A percentile compares a stretch with the other conserved stretches of the same genome.
Conservation (phyloP, 495 filamentous ascomycete species). For the Penicillium bovifimosum region DNA sequence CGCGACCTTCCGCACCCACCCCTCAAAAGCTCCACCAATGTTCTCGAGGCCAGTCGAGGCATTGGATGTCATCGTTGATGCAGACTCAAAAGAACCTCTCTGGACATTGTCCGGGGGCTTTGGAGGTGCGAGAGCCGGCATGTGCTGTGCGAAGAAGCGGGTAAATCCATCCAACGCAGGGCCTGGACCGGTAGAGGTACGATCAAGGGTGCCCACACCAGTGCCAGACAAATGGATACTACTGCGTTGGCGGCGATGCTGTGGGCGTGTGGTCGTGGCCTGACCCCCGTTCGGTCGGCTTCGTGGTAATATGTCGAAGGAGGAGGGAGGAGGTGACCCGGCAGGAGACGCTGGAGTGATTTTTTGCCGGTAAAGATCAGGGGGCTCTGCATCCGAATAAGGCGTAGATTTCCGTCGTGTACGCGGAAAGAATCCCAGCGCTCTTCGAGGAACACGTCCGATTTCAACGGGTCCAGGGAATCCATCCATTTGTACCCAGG, state of each 20-base stretch:
- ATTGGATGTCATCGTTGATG: constrained; percentile 37
- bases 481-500: constrained; percentile 76
- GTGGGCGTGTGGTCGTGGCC: constrained; percentile 17
- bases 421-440: constrained; percentile 87
- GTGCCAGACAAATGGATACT: constrained; percentile 60
- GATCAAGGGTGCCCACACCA: constrained; percentile 75
- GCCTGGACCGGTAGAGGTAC: constrained; percentile 63
- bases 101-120: constrained; percentile 23
- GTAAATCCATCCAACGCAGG: constrained; percentile 78
- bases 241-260: constrained; percentile 40
- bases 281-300: constrained; percentile 18
- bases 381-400: constrained; percentile 40
- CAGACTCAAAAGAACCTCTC: constrained; percentile 39
- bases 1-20: constrained; percentile 79
- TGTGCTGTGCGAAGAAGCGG: constrained; percentile 68
- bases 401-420: constrained; percentile 72
- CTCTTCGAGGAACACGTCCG: constrained; percentile 71
- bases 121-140: constrained; percentile 60
- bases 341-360: constrained; percentile 31
- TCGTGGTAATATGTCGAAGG: constrained; percentile 17
- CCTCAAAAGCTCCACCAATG: constrained; percentile 77
- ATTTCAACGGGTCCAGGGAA: constrained; percentile 71
- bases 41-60: constrained; percentile 65
- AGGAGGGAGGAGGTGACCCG: constrained; percentile 28
- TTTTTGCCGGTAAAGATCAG: constrained; percentile 32